A percentile compares a stretch with the other conserved stretches of the same genome.
These are phyloP conservation scores for Raphanus hybrid DNA, from an alignment of 441 rosid species.

Conservation along the genomic window DNA sequence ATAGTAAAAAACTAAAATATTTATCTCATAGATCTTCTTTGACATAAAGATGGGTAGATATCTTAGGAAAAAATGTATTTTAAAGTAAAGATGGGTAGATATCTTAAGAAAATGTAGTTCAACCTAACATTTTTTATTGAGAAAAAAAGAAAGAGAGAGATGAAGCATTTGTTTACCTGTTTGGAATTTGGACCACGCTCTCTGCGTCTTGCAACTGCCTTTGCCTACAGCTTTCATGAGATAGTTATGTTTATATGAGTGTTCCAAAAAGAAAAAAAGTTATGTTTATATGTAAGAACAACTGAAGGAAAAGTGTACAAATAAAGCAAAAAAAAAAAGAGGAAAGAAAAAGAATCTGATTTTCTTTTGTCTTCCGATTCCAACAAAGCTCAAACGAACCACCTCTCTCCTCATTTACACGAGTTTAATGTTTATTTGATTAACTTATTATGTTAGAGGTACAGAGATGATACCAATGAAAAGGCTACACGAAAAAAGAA, in stretches of 20 bases:
- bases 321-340: background rate
- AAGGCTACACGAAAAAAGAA: slow-evolving; percentile 22
- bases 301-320: background rate
- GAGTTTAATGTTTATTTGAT: slow-evolving; percentile 20
- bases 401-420: slow-evolving; percentile 28
- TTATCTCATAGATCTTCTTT: background rate
- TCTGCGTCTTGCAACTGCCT: slow-evolving; percentile 5
- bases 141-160: background rate
- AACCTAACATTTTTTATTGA: slow-evolving; percentile 1
- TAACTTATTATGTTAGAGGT: slow-evolving; percentile 25
- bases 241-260: background rate
- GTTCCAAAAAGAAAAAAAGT: background rate
- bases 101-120: background rate
- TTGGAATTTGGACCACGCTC: slow-evolving; percentile 23
- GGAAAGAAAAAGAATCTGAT: background rate
- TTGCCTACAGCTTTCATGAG: background rate
- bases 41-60: background rate
- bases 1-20: background rate
- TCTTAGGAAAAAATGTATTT: background rate
- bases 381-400: slow-evolving; percentile 16
- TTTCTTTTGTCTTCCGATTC: slow-evolving; percentile 11
- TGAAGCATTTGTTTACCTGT: slow-evolving; percentile 10
- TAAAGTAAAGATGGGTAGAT: slow-evolving; percentile 8
- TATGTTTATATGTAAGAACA: slow-evolving; percentile 3
- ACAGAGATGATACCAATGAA: slow-evolving; percentile 16